Conservation (phyloP, 1,139 yeast species). For the Debaryomycetaceae sp. region DNA sequence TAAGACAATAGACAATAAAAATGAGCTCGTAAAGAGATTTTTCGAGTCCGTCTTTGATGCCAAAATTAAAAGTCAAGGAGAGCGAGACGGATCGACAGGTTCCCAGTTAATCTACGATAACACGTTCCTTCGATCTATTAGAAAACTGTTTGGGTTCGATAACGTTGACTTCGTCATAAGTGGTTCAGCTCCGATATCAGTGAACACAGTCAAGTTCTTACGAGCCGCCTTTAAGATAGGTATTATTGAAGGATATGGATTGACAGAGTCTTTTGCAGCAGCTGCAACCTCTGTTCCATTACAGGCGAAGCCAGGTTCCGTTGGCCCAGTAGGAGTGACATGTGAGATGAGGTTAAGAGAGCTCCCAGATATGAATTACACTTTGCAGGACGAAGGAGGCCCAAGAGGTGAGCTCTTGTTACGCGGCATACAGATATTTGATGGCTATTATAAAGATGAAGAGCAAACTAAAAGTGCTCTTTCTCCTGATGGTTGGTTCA, state of each 20-base stretch:
- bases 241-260: slow-evolving; percentile 70
- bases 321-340: slow-evolving; percentile 56
- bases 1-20: slow-evolving; percentile 20
- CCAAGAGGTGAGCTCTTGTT: slow-evolving; percentile 57
- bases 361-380: slow-evolving; percentile 66
- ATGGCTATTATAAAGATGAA: slow-evolving; percentile 56
- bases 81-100: slow-evolving; percentile 21
- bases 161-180: slow-evolving; percentile 41
- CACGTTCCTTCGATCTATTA: slow-evolving; percentile 45
- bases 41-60: slow-evolving; percentile 16
- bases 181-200: slow-evolving; percentile 75
- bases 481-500: slow-evolving; percentile 22
- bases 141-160: slow-evolving; percentile 56
- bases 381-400: slow-evolving; percentile 37
- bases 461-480: slow-evolving; percentile 24
- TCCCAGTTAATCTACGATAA: slow-evolving; percentile 40
- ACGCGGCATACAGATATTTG: slow-evolving; percentile 66
- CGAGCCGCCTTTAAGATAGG: slow-evolving; percentile 60
- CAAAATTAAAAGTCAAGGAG: slow-evolving; percentile 17
- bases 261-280: slow-evolving; percentile 77
- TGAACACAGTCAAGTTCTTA: slow-evolving; percentile 56
- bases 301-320: slow-evolving; percentile 55
- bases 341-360: slow-evolving; percentile 60
- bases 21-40: slow-evolving; percentile 16
- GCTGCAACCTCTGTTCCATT: slow-evolving; percentile 38